Conservation (phyloP, 176 grass and related monocot genomes). For the Aegilops sharonensis region DNA sequence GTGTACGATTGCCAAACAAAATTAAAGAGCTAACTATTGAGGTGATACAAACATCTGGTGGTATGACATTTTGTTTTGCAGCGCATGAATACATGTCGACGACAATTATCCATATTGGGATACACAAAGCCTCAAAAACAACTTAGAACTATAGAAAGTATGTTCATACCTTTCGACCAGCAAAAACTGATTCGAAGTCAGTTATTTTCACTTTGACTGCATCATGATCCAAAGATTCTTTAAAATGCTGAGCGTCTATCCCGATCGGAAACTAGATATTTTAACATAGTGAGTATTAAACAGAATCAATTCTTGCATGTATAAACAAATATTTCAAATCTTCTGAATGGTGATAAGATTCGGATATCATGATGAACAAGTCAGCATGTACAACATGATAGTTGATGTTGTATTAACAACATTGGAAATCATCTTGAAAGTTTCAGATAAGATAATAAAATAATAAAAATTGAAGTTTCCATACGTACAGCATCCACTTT, state of each 20-base stretch:
- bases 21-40: background rate
- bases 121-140: background rate
- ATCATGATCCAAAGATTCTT: too few species aligned
- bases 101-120: background rate
- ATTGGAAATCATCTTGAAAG: background rate
- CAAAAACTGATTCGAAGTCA: conserved; percentile 45
- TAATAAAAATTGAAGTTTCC: background rate
- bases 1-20: background rate
- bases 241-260: conserved; percentile 82
- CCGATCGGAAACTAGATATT: conserved; percentile 95
- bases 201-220: conserved; percentile 61
- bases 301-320: conserved; percentile 27
- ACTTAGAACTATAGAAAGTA: background rate
- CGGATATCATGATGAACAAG: background rate
- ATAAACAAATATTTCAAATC: background rate
- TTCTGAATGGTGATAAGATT: background rate
- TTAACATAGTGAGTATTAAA: conserved; percentile 14
- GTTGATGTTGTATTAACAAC: background rate
- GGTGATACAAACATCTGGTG: background rate
- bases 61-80: background rate
- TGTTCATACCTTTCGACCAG: too few species aligned
- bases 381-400: background rate
- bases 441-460: background rate
- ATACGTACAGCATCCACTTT: conserved; percentile 72
- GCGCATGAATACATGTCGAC: background rate